These are phyloP conservation scores for Grigorovia humatica DNA, from an alignment of 805 yeast species.

Conservation along the genomic window DNA sequence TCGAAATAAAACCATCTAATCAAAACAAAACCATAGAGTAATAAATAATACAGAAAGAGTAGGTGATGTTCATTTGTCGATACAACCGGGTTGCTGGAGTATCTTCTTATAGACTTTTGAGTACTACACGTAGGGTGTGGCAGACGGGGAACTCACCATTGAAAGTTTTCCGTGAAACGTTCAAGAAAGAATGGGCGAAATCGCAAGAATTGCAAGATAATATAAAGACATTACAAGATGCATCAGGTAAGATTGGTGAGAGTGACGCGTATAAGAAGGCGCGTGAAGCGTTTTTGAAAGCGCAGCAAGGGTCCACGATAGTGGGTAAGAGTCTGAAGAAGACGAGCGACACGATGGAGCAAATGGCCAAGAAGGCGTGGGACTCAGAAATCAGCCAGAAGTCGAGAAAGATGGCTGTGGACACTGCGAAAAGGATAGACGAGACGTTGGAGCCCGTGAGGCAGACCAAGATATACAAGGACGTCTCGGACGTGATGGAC, in stretches of 20 bases:
- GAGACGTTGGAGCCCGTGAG: slow-evolving; percentile 87
- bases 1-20: no score
- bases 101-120: no score
- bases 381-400: slow-evolving; percentile 86
- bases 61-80: no score
- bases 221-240: slow-evolving; percentile 90
- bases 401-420: slow-evolving; percentile 75
- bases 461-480: slow-evolving; percentile 80
- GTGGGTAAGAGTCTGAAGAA: slow-evolving; percentile 65
- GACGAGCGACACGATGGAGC: slow-evolving; percentile 92
- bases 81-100: no score
- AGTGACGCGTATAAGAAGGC: slow-evolving; percentile 90
- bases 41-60: no score
- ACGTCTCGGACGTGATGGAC: slow-evolving; percentile 76
- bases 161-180: slow-evolving; percentile 88
- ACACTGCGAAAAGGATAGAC: slow-evolving; percentile 77
- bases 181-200: slow-evolving; percentile 83
- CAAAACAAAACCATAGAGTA: no score
- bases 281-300: slow-evolving; percentile 79
- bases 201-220: slow-evolving; percentile 82
- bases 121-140: no score
- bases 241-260: slow-evolving; percentile 88
- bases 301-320: slow-evolving; percentile 63
- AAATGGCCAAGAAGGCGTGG: slow-evolving; percentile 87
- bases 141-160: slow-evolving; percentile 45